These are phyloP conservation scores for Colletotrichum spaethianum DNA, from an alignment of 2,329 filamentous ascomycete genomes.

Conservation along the genomic window DNA sequence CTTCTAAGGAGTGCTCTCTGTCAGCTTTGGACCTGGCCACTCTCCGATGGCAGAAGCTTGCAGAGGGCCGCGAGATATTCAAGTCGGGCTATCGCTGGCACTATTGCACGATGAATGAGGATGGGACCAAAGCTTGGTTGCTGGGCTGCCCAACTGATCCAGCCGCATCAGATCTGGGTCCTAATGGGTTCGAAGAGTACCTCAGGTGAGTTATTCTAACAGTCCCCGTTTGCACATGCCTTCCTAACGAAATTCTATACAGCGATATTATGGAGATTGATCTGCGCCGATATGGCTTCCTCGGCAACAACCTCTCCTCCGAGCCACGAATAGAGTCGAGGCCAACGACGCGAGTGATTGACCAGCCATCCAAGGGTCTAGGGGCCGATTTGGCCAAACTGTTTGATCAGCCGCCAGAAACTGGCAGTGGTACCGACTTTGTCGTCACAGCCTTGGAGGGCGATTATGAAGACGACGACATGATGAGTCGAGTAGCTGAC, in stretches of 20 bases:
- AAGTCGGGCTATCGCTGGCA: constrained; percentile 95
- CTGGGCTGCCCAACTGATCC: constrained; percentile 90
- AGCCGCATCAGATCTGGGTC: constrained; percentile 74
- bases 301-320: constrained; percentile 81
- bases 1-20: constrained; percentile 88
- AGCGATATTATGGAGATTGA: constrained; percentile 95
- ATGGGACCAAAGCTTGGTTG: constrained; percentile 96
- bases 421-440: constrained; percentile 91
- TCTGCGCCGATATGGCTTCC: constrained; percentile 88
- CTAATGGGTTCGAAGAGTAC: constrained; percentile 87
- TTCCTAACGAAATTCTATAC: background rate
- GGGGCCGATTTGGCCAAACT: constrained; percentile 88
- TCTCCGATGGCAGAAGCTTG: constrained; percentile 93
- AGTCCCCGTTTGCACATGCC: too few relatives aligned
- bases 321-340: constrained; percentile 67
- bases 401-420: constrained; percentile 89
- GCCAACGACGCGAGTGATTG: constrained; percentile 63
- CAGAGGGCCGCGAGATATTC: constrained; percentile 95
- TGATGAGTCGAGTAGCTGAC: constrained; percentile 64
- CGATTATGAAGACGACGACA: constrained; percentile 78
- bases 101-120: constrained; percentile 95
- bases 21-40: constrained; percentile 90
- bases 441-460: constrained; percentile 90
- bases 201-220: constrained; percentile 67
- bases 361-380: constrained; percentile 76